These are phyloP conservation scores for Malassezia sympodialis DNA, from an alignment of 1,284 basidiomycete species.

Conservation along the genomic window DNA sequence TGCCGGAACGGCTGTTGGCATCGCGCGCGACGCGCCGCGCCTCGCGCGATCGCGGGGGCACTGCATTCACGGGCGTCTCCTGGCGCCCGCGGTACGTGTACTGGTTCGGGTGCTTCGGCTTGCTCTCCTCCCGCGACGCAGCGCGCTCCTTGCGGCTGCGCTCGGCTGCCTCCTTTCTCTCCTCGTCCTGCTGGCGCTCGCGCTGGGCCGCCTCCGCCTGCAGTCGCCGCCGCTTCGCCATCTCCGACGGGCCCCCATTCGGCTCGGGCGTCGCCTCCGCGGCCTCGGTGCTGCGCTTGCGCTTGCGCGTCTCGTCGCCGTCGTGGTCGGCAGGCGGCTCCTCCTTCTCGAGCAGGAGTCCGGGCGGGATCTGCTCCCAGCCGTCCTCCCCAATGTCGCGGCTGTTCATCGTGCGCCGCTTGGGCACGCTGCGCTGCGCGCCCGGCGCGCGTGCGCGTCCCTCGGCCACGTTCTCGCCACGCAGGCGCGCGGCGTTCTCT, in stretches of 20 bases:
- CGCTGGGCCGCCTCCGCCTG: constrained; percentile 16
- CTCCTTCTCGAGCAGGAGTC: constrained; percentile 36
- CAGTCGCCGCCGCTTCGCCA: constrained; percentile 30
- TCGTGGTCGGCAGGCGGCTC: constrained; percentile 52
- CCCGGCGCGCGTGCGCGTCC: neutral
- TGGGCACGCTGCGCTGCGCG: neutral
- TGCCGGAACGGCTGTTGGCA: constrained; percentile 23
- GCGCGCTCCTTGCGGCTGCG: constrained; percentile 18
- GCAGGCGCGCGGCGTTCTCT: constrained; percentile 36
- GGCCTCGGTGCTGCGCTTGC: constrained; percentile 14
- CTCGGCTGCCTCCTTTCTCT: neutral
- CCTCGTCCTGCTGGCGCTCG: constrained; percentile 26
- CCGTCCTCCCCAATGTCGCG: constrained; percentile 89
- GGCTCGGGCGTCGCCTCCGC: constrained; percentile 1
- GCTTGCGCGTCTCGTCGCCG: constrained; percentile 19
- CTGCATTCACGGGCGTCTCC: constrained; percentile 20
- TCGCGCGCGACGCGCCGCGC: constrained; percentile 6
- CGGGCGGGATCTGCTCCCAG: constrained; percentile 57
- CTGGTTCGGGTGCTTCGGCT: constrained; percentile 53
- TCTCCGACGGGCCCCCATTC: constrained; percentile 16
- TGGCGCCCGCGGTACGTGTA: constrained; percentile 54
- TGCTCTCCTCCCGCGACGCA: constrained; percentile 7
- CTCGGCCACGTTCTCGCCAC: constrained; percentile 14
- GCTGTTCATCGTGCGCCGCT: constrained; percentile 77
- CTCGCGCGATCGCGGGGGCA: constrained; percentile 13